A percentile compares a stretch with the other conserved stretches of the same genome.
Conservation (phyloP, 352 stramenopile genomes). For the Globisporangium okanoganense region DNA sequence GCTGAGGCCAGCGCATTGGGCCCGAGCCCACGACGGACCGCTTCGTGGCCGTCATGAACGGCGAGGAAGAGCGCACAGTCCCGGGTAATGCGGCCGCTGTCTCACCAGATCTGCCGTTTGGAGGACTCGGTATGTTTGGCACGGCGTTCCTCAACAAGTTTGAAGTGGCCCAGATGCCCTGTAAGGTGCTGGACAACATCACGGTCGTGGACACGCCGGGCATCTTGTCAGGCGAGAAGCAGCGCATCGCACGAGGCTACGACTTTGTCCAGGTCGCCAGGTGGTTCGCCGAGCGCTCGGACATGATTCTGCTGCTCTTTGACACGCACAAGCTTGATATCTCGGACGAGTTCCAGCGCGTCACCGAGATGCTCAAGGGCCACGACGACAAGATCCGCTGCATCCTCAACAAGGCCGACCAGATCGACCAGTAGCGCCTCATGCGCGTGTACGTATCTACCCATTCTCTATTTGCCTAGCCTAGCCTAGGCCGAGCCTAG, state of each 20-base stretch:
- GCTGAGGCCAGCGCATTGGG: conserved; percentile 95
- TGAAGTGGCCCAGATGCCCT: conserved; percentile 94
- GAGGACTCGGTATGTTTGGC: conserved; percentile 94
- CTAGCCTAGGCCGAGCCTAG: neutral
- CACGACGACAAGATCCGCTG: conserved; percentile 99
- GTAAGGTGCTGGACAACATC: conserved; percentile 92
- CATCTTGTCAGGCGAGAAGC: conserved; percentile 98
- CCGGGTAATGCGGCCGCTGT: conserved; percentile 97
- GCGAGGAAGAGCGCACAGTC: conserved; percentile 94
- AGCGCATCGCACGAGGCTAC: conserved; percentile 95
- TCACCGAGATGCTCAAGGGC: conserved; percentile 95
- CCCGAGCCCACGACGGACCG: conserved; percentile 98
- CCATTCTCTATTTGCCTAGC: neutral
- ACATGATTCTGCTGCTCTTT: conserved; percentile 99
- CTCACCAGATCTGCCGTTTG: conserved; percentile 92
- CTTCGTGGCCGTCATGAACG: conserved; percentile 98
- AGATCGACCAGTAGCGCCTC: conserved; percentile 96
- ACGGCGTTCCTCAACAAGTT: conserved; percentile 99
- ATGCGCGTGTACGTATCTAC: conserved; percentile 87
- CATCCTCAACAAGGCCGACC: conserved; percentile 99
- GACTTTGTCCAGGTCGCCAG: conserved; percentile 92
- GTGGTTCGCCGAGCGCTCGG: conserved; percentile 95
- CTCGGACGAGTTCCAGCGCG: conserved; percentile 97
- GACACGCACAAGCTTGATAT: conserved; percentile 99
- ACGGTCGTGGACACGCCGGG: conserved; percentile 98